Evolutionary conservation across 768 basidiomycete genomes (phyloP).

Genomic region (Clitopilus passeckerianus): DNA sequence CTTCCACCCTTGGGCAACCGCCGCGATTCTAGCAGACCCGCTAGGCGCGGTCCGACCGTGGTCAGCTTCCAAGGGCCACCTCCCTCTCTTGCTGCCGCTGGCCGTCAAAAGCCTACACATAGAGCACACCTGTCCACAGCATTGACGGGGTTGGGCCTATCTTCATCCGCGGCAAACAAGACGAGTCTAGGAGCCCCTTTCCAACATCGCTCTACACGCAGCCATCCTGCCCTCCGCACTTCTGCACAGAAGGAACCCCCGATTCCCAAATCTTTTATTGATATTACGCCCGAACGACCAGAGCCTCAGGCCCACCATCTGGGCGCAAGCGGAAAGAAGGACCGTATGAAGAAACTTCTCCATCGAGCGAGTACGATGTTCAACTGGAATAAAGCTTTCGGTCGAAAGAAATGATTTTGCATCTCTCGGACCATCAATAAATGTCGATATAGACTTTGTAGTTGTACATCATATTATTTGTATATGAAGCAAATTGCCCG

Average conservation of each 20-base stretch:
- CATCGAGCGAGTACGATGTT: conserved; percentile 13
- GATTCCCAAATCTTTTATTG: conserved; percentile 29
- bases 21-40: conserved; percentile 6
- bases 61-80: conserved; percentile 1
- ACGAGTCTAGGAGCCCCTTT: conserved; percentile 7
- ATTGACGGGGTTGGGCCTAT: not conserved
- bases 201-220: conserved; percentile 5
- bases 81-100: conserved; percentile 14
- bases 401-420: conserved; percentile 4
- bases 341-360: conserved; percentile 12
- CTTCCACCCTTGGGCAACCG: not conserved
- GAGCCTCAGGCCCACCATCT: not conserved
- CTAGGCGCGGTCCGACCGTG: not conserved
- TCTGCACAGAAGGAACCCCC: not conserved
- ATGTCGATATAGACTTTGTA: too few relatives aligned
- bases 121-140: conserved; percentile 4
- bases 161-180: not conserved
- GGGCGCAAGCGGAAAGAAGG: not conserved
- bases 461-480: not conserved
- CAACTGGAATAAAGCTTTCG: conserved; percentile 13
- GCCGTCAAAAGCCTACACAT: conserved; percentile 11
- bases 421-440: not conserved
- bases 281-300: conserved; percentile 26
- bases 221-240: conserved; percentile 2
- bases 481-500: not conserved